Evolutionary conservation across 768 basidiomycete genomes (phyloP).

Genomic region (Paxillus rubicundulus): DNA sequence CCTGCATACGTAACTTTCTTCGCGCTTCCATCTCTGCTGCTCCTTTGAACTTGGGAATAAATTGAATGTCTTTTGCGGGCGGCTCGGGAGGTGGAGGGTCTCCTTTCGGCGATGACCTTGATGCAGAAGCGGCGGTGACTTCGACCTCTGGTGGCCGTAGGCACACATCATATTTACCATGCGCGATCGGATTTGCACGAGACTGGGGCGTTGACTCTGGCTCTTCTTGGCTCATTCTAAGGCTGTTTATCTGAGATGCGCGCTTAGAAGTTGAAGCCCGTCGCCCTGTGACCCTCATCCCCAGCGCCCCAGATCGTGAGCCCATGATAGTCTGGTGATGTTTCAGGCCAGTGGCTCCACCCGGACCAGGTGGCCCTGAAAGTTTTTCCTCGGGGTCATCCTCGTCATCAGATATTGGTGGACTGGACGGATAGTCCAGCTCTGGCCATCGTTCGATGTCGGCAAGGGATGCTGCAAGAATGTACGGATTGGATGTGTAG

Average conservation of each 20-base stretch:
- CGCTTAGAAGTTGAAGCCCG: constrained; percentile 53
- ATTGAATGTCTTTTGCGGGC: constrained; percentile 52
- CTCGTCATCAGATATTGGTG: constrained; percentile 72
- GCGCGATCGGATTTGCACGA: constrained; percentile 9
- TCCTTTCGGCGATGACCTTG: constrained; percentile 10
- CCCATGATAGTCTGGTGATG: constrained; percentile 91
- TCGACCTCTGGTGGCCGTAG: constrained; percentile 10
- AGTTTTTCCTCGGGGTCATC: constrained; percentile 38
- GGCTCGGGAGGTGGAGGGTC: constrained; percentile 28
- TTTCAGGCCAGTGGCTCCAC: constrained; percentile 59
- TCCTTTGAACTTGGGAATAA: constrained; percentile 77
- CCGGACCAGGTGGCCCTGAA: constrained; percentile 34
- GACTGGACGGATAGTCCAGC: constrained; percentile 66
- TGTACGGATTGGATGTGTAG: constrained; percentile 80
- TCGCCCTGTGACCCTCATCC: constrained; percentile 73
- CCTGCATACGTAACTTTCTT: constrained; percentile 62
- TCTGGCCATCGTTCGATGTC: constrained; percentile 86
- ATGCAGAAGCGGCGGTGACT: background rate
- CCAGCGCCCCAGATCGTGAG: constrained; percentile 62
- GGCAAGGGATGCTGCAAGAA: constrained; percentile 74
- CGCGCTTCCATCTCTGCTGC: constrained; percentile 86
- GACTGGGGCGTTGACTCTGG: constrained; percentile 8
- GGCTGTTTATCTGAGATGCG: constrained; percentile 29
- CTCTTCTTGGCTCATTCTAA: constrained; percentile 6
- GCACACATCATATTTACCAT: constrained; percentile 11